Base-by-base conservation (phyloP, 805 yeast species). In the Hanseniaspora hatyaiensis region DNA sequence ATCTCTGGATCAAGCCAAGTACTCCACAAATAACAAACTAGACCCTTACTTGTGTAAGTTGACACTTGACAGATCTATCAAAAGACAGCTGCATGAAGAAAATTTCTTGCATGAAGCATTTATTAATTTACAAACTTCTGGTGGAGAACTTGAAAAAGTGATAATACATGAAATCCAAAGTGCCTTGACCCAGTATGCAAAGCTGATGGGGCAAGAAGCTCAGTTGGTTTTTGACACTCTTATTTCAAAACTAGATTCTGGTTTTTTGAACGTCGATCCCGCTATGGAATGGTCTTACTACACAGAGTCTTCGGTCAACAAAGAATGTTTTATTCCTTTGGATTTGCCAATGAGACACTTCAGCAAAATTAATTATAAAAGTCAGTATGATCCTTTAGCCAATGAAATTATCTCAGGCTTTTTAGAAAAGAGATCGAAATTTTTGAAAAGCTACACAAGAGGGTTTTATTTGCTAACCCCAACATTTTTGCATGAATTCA, bases 381-480 rank as follows among this genome's bases (percentile, higher is more conserved):
- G 79, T 58, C 83, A 77, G 58, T 72, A 72, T 56, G 82, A 86
- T 47, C 77, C 86, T 11, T 67, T 85, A 53, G 75, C 88, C 12
- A 66, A 63, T 45, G 79, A 76, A 53, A 72, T 88, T 32, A 75
- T 85, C 47, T 75, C 86, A 11, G 96, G 96, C 2, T 75, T 71
- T 53, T 69, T 89, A 53, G 97, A 92, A 63, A 75, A 96, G 62
- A 74, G 95, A 57, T 84, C 96, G 6, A 89, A 89, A 69, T 88
- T 77, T 61, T 70, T 92, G 54, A 88, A 88, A 67, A 81, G 89
- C n/a, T 92, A 87, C 64, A 77, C 94, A 3, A 74, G 78, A 52
- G 95, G 92, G 3, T 92, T 82, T 78, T 92, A 86, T 60, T 95
- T 89, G 16, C 69, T 89, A 54, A 87, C 98, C 2, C 82, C 96